A percentile compares a stretch with the other conserved stretches of the same genome.
phyloP scores from a whole-genome alignment of 148 eudicot genomes.

The Limonium bicolor region DNA sequence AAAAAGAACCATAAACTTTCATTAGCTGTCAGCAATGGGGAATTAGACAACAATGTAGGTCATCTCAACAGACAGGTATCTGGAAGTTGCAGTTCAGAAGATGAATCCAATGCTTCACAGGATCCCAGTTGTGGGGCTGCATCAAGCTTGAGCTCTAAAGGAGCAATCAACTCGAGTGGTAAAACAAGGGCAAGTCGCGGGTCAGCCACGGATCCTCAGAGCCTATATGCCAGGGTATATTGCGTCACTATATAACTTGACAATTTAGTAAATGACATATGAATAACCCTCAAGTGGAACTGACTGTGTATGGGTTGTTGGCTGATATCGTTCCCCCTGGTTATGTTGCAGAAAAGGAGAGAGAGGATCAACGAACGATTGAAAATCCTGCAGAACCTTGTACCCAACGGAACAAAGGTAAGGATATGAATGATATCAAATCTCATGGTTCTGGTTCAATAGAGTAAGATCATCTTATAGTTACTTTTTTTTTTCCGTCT shows the following conservation, averaged over 20 bases:
- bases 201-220: constrained; percentile 84
- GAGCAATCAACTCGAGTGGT: constrained; percentile 17
- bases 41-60: constrained; percentile 16
- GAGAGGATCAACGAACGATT: constrained; percentile 67
- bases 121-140: constrained; percentile 14
- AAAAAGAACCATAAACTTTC: constrained; percentile 24
- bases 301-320: neutral
- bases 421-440: no score
- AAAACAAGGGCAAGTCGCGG: constrained; percentile 53
- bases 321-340: no score
- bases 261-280: neutral
- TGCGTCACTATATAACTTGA: neutral
- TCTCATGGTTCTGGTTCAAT: neutral
- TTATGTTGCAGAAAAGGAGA: constrained; percentile 50
- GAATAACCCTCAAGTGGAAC: neutral
- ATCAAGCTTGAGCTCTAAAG: constrained; percentile 19
- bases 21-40: constrained; percentile 6
- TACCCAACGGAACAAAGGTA: constrained; percentile 89
- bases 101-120: constrained; percentile 27
- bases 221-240: constrained; percentile 93
- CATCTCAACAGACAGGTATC: constrained; percentile 11
- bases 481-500: neutral
- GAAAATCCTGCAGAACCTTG: constrained; percentile 55
- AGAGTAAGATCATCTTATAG: no score
- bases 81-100: constrained; percentile 26